These are phyloP conservation scores for Neltuma alba DNA, from an alignment of 306 rosid species.

Conservation along the genomic window DNA sequence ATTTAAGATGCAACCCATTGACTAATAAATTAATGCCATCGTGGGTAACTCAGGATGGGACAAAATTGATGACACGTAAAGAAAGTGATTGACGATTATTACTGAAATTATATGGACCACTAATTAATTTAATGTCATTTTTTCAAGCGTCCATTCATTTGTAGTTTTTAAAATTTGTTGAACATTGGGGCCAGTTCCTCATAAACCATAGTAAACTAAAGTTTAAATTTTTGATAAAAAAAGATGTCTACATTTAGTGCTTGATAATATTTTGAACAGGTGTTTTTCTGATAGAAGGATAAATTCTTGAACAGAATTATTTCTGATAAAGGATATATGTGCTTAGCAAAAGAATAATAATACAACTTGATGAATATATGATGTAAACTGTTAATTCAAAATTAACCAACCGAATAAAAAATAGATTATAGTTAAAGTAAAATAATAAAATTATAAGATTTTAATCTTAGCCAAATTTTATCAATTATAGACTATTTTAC, in stretches of 20 bases:
- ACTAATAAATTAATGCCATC: slow-evolving; percentile 34
- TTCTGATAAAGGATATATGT: no score
- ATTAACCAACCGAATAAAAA: not conserved
- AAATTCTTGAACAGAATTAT: no score
- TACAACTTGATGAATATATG: not conserved
- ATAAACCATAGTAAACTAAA: no score
- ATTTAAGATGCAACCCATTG: slow-evolving; percentile 33
- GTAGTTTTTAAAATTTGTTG: not conserved
- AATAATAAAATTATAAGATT: no score
- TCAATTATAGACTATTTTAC: not conserved
- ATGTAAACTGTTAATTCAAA: not conserved
- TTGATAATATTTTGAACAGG: no score
- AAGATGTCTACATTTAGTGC: no score
- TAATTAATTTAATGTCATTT: not conserved
- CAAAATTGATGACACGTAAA: slow-evolving; percentile 37
- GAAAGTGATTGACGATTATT: slow-evolving; percentile 34
- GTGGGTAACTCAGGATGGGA: not conserved
- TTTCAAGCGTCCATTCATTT: not conserved
- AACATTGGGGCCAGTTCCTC: no score
- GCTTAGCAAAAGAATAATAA: no score
- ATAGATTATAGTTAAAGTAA: no score
- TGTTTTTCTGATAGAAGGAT: no score
- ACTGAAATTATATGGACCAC: not conserved
- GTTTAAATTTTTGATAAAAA: no score
- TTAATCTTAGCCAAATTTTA: not conserved